phyloP scores from a whole-genome alignment of 2,329 filamentous ascomycete species.

The Chaetomiaceae sp. region DNA sequence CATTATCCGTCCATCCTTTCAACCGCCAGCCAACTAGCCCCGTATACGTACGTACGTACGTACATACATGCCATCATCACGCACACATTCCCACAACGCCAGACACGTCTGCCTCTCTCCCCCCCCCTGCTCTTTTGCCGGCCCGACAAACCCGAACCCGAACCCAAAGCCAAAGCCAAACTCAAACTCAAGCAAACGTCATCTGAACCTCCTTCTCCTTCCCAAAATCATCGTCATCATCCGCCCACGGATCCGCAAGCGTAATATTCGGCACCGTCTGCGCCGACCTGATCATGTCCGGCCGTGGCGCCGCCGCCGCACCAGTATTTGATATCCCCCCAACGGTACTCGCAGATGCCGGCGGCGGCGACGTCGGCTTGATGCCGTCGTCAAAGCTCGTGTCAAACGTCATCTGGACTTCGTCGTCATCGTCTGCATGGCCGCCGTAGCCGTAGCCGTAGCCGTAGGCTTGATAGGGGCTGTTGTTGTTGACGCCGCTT shows the following conservation, averaged over 20 bases:
- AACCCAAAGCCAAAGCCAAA: too few relatives aligned
- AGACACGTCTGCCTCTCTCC: too few relatives aligned
- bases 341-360: background rate
- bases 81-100: background rate
- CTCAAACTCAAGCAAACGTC: constrained; percentile 67
- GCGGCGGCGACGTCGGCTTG: too few relatives aligned
- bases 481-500: constrained; percentile 5
- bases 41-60: too few relatives aligned
- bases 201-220: constrained; percentile 72
- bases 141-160: too few relatives aligned
- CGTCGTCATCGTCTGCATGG: constrained; percentile 37
- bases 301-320: constrained; percentile 30
- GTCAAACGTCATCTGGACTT: constrained; percentile 69
- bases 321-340: background rate
- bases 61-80: background rate
- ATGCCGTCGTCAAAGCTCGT: constrained; percentile 49
- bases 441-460: constrained; percentile 5
- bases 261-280: constrained; percentile 49
- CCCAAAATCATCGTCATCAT: constrained; percentile 64
- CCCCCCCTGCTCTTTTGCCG: too few relatives aligned
- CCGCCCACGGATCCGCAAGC: constrained; percentile 65
- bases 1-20: background rate
- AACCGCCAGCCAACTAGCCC: background rate
- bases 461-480: constrained; percentile 18
- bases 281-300: constrained; percentile 42